Conservation (phyloP, 2,329 filamentous ascomycete genomes). For the Aspergillus pseudoglaucus region DNA sequence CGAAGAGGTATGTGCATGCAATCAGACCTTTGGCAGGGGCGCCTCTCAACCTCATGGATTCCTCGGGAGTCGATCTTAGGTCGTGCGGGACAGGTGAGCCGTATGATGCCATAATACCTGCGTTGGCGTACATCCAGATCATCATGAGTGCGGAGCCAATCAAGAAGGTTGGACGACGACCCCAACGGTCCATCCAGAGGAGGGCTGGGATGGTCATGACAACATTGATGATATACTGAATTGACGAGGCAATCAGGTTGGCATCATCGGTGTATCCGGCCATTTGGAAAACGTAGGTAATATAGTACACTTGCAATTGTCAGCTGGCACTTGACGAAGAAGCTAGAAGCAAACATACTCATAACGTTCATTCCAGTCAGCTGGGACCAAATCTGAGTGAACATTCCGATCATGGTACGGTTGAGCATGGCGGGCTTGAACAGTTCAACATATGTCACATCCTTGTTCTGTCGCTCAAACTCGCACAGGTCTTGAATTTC, state of each 20-base stretch:
- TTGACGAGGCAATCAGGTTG: constrained; percentile 59
- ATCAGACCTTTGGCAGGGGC: constrained; percentile 58
- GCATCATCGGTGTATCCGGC: constrained; percentile 56
- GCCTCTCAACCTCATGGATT: constrained; percentile 32
- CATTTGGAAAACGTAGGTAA: constrained; percentile 66
- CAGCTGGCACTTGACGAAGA: too few relatives aligned
- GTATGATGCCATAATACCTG: constrained; percentile 33
- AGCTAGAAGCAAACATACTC: constrained; percentile 30
- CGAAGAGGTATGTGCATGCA: constrained; percentile 62
- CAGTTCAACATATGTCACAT: constrained; percentile 66
- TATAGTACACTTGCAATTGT: constrained; percentile 51
- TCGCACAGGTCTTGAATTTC: constrained; percentile 69
- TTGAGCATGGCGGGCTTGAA: constrained; percentile 69
- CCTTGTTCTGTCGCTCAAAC: constrained; percentile 62
- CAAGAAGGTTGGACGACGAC: constrained; percentile 63
- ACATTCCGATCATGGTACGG: constrained; percentile 63
- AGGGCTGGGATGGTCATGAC: constrained; percentile 70
- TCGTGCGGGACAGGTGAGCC: constrained; percentile 36
- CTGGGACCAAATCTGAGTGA: constrained; percentile 70
- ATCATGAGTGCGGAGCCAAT: constrained; percentile 59
- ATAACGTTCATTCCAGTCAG: constrained; percentile 71
- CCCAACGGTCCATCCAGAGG: constrained; percentile 68
- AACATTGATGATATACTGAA: constrained; percentile 75
- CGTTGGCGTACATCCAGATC: constrained; percentile 39
- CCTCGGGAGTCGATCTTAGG: constrained; percentile 19